phyloP scores from a whole-genome alignment of 2,329 filamentous ascomycete genomes.

The Aspergillus felis region DNA sequence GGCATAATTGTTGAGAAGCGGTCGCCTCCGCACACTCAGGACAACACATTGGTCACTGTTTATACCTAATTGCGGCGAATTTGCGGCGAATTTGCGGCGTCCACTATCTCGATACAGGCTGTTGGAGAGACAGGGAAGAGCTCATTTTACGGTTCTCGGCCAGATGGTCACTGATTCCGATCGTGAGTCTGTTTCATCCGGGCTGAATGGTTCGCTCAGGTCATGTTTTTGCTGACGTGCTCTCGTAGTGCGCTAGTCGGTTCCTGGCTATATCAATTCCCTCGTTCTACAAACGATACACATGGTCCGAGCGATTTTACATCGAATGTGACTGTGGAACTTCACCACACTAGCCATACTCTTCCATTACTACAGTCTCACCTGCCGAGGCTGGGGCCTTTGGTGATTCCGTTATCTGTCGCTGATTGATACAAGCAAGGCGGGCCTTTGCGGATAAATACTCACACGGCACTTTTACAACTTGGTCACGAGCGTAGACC shows the following conservation, averaged over 20 bases:
- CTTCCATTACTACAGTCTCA: neutral
- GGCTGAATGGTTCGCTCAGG: neutral
- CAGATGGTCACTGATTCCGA: neutral
- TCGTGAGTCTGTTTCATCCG: neutral
- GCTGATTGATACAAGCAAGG: slow-evolving; percentile 12
- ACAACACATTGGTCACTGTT: neutral
- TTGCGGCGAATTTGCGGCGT: neutral
- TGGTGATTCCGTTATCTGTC: neutral
- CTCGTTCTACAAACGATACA: neutral
- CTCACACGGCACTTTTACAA: neutral
- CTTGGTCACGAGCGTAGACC: neutral
- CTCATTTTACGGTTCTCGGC: neutral
- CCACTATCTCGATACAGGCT: neutral
- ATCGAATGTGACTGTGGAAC: neutral
- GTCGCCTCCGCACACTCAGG: neutral
- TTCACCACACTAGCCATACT: neutral
- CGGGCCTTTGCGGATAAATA: slow-evolving; percentile 15
- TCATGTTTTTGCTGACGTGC: neutral
- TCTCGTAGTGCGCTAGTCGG: neutral
- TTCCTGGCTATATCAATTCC: neutral
- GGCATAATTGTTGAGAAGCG: neutral
- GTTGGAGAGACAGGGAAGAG: neutral
- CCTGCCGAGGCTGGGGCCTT: neutral
- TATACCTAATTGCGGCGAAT: neutral
- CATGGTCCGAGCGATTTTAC: neutral